These are phyloP conservation scores for Aurifilum marmelostoma DNA, from an alignment of 2,329 filamentous ascomycete genomes.

Conservation along the genomic window DNA sequence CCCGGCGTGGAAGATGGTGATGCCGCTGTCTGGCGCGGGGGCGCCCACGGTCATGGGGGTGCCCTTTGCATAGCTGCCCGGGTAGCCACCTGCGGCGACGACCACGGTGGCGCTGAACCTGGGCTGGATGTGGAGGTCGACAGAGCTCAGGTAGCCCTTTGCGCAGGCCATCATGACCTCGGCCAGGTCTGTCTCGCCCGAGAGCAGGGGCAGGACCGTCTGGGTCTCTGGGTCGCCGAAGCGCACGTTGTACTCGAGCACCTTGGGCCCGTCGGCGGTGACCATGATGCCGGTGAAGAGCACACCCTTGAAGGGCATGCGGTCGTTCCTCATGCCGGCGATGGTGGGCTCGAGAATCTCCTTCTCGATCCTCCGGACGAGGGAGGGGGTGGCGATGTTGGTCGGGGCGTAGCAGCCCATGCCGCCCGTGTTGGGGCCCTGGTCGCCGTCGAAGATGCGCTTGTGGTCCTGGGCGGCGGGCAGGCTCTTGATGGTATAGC, in stretches of 20 bases:
- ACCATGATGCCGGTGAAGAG: conserved; percentile 95
- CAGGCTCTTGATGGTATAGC: conserved; percentile 78
- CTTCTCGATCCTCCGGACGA: conserved; percentile 77
- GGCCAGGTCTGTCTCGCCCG: conserved; percentile 78
- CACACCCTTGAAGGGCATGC: conserved; percentile 72
- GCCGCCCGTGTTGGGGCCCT: conserved; percentile 91
- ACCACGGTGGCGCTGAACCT: conserved; percentile 89
- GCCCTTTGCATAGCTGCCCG: conserved; percentile 82
- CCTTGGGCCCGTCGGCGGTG: conserved; percentile 76
- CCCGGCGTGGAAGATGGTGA: conserved; percentile 90
- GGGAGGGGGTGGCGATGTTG: conserved; percentile 71
- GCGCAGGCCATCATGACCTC: conserved; percentile 87
- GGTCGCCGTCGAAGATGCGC: conserved; percentile 86
- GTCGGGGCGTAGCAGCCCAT: conserved; percentile 99
- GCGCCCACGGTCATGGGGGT: conserved; percentile 57
- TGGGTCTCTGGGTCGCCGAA: conserved; percentile 94
- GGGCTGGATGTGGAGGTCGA: conserved; percentile 67
- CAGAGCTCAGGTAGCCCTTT: conserved; percentile 71
- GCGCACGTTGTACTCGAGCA: conserved; percentile 90
- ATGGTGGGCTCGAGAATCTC: conserved; percentile 89
- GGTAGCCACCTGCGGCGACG: conserved; percentile 91
- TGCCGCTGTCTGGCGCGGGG: conserved; percentile 52
- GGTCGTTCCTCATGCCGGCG: conserved; percentile 82
- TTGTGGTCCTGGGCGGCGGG: conserved; percentile 97
- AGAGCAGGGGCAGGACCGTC: conserved; percentile 79